A percentile compares a stretch with the other conserved stretches of the same genome.
Conservation (phyloP, 1,284 basidiomycete species). For the Ustilago xerochloae region DNA sequence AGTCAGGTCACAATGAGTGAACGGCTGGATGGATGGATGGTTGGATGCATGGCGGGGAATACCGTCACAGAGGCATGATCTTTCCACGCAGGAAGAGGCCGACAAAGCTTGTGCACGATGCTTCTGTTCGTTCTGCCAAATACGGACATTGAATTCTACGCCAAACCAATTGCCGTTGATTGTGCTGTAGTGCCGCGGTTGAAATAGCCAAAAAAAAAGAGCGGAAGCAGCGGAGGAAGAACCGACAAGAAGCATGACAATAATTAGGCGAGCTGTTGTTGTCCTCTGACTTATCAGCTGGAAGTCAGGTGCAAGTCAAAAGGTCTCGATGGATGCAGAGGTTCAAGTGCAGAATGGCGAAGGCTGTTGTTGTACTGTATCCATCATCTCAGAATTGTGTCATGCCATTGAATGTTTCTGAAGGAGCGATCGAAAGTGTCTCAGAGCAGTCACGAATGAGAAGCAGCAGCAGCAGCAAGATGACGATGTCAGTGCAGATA, state of each 20-base stretch:
- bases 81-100: too few relatives aligned
- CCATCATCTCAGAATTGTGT: not conserved
- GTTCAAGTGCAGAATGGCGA: not conserved
- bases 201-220: not conserved
- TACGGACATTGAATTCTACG: too few relatives aligned
- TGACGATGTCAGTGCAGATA: conserved; percentile 23
- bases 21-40: too few relatives aligned
- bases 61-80: too few relatives aligned
- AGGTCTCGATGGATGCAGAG: not conserved
- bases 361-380: not conserved
- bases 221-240: not conserved
- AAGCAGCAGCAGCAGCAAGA: conserved; percentile 9
- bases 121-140: too few relatives aligned
- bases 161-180: too few relatives aligned
- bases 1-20: too few relatives aligned
- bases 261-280: not conserved
- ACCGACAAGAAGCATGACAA: not conserved
- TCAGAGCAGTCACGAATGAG: not conserved
- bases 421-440: not conserved
- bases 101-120: too few relatives aligned
- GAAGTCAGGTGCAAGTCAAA: too few relatives aligned
- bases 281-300: too few relatives aligned
- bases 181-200: too few relatives aligned
- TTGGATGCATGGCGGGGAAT: too few relatives aligned
- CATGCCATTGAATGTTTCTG: conserved; percentile 5